Conservation (phyloP, 1,284 basidiomycete species). For the Termitomyces sp. region DNA sequence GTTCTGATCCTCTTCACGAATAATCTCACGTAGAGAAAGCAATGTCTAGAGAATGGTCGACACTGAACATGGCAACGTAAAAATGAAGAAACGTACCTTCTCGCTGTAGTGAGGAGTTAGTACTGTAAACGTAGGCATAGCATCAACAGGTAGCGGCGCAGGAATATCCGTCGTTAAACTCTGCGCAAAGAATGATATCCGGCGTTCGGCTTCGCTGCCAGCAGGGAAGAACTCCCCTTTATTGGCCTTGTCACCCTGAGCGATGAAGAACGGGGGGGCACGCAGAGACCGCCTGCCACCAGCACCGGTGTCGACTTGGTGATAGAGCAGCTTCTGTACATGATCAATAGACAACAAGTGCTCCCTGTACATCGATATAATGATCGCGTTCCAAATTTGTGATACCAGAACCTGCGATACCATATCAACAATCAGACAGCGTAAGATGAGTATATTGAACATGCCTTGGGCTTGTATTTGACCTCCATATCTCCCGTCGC, state of each 20-base stretch:
- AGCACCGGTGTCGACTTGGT: constrained; percentile 82
- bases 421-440: not conserved
- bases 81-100: constrained; percentile 50
- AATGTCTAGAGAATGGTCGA: constrained; percentile 54
- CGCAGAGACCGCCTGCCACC: constrained; percentile 85
- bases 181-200: constrained; percentile 96
- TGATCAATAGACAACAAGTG: constrained; percentile 95
- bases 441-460: constrained; percentile 14
- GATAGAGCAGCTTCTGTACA: constrained; percentile 91
- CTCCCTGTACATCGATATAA: constrained; percentile 99
- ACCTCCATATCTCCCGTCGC: constrained; percentile 92
- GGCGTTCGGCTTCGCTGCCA: constrained; percentile 88
- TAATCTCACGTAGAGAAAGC: constrained; percentile 91
- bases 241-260: constrained; percentile 78
- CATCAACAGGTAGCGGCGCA: constrained; percentile 86
- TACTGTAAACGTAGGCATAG: constrained; percentile 97
- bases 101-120: constrained; percentile 95
- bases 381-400: constrained; percentile 97
- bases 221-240: constrained; percentile 92
- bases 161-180: constrained; percentile 88
- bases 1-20: constrained; percentile 93
- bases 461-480: constrained; percentile 94
- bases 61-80: not conserved
- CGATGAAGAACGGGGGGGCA: constrained; percentile 93
- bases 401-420: constrained; percentile 79